Base-by-base conservation (phyloP, 192 early-diverging fungal species). In the Chytriomyces hyalinus region DNA sequence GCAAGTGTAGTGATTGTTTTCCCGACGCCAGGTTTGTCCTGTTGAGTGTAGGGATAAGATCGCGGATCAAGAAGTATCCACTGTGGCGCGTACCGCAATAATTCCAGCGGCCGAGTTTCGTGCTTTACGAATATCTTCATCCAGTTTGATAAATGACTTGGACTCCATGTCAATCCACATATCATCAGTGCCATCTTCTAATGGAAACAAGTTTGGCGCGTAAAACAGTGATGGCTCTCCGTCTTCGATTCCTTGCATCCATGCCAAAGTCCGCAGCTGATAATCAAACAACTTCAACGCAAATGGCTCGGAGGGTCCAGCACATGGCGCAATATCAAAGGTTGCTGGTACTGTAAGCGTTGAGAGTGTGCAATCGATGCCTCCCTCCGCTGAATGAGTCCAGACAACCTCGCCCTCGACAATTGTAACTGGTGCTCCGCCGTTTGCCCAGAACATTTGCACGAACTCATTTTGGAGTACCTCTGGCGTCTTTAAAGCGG, bases 241-340 rank as follows among this genome's bases (percentile, higher is more conserved):
- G 49, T 76, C 75, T 28, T 76, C 75, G 17, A 76, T 44, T 2
- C 11, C 64, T 20, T 76, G 68, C 75, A 76, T 76, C 75, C 65
- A 76, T 15, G 13, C 65, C 6, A 76, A 28, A 28, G 75, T 76
- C 46, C 75, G 66, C 26, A 20, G 66, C 46, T 76, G 75, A 46
- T 76, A 76, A 47, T 76, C 75, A 48, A 69, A 76, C 28, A 76
- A 47, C 24, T 69, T 70, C 20, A 76, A 24, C 68, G 20, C 4
- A 47, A 68, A 76, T 15, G 65, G 75, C 22, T 36, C 28, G 2
- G 65, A 67, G 65, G 71, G 71, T 10, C 47, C 43, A 43, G 61
- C 8, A 6, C 59, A 64, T 10, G 71, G 71, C 8, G 67, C 45
- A n/a, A 73, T 67, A 45, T 73, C 71, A 66, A 73, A 73, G 20